Percentiles rank a stretch among this genome's conserved stretches.
These are phyloP conservation scores for Bipolaris zeicola DNA, from an alignment of 2,329 filamentous ascomycete species.

Conservation along the genomic window DNA sequence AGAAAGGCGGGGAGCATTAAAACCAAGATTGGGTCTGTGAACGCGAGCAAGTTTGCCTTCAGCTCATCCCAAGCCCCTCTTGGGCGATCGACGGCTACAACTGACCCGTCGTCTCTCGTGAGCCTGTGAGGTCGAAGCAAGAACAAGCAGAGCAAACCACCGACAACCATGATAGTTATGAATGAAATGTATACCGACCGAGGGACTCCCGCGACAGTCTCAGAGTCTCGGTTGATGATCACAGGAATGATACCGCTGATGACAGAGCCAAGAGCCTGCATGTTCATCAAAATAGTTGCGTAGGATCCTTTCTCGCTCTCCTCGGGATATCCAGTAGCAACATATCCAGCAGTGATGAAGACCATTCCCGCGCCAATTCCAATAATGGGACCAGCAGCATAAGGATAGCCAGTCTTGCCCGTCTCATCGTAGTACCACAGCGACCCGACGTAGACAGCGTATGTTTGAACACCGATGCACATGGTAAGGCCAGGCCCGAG, in stretches of 20 bases:
- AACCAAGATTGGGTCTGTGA: constrained; percentile 34
- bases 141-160: constrained; percentile 31
- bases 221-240: constrained; percentile 38
- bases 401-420: constrained; percentile 39
- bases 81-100: constrained; percentile 35
- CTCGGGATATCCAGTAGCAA: constrained; percentile 40
- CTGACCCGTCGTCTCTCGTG: constrained; percentile 36
- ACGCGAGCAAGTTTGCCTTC: constrained; percentile 33
- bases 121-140: constrained; percentile 38
- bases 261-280: constrained; percentile 38
- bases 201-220: constrained; percentile 37
- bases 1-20: constrained; percentile 41
- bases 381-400: constrained; percentile 38
- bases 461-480: constrained; percentile 41
- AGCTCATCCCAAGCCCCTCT: constrained; percentile 36
- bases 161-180: constrained; percentile 37
- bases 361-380: constrained; percentile 43
- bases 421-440: constrained; percentile 43
- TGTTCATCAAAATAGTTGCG: constrained; percentile 40
- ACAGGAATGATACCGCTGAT: constrained; percentile 41
- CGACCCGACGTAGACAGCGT: constrained; percentile 40
- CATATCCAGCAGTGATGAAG: constrained; percentile 41
- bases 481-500: constrained; percentile 39
- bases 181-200: constrained; percentile 40
- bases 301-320: constrained; percentile 39